Evolutionary conservation across 2,329 filamentous ascomycete genomes (phyloP).

Genomic region (Aureobasidium sp.): DNA sequence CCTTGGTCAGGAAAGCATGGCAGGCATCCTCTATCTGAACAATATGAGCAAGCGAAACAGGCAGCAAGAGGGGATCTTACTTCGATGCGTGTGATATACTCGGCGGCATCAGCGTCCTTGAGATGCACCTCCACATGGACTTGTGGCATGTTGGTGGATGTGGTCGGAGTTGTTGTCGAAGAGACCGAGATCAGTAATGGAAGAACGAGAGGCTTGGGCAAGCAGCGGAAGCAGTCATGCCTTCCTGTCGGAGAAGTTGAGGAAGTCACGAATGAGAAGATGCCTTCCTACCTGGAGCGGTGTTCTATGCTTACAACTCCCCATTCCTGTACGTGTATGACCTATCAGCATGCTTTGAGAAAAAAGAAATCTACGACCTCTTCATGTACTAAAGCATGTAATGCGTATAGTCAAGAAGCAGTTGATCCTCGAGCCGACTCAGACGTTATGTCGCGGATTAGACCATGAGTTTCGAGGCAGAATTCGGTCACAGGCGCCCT

Average conservation of each 20-base stretch:
- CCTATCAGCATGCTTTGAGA: background rate
- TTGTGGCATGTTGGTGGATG: background rate
- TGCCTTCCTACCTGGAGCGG: background rate
- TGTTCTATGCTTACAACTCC: background rate
- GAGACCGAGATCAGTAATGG: background rate
- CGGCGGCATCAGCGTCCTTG: background rate
- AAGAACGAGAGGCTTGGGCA: background rate
- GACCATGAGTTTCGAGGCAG: background rate
- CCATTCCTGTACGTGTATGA: background rate
- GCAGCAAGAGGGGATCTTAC: background rate
- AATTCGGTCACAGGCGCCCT: background rate
- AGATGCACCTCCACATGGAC: slow-evolving; percentile 3
- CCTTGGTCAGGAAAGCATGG: background rate
- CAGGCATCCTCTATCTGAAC: background rate
- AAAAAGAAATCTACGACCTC: too few species aligned
- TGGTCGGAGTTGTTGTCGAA: background rate
- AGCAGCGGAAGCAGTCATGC: background rate
- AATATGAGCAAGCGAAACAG: background rate
- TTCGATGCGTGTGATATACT: background rate
- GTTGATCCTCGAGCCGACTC: background rate
- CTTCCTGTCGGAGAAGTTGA: background rate
- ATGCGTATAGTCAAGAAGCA: too few species aligned
- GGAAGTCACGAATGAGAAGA: background rate
- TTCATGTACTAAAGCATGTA: too few species aligned
- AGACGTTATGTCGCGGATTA: background rate